Evolutionary conservation across 2,329 filamentous ascomycete genomes (phyloP).

Genomic region (Penicillium psychrosexuale): DNA sequence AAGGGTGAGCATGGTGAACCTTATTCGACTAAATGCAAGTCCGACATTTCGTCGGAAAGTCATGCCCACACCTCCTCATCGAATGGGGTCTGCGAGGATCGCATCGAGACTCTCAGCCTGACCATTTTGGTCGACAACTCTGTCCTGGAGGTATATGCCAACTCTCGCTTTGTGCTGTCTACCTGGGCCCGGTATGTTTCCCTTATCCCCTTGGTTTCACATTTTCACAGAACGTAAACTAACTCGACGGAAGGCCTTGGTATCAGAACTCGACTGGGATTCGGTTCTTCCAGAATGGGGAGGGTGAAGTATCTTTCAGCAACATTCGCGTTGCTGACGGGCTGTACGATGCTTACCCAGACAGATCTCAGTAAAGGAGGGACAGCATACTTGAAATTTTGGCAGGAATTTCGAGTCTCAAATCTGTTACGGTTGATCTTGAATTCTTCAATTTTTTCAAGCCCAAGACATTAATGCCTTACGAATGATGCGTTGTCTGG

Average conservation of each 20-base stretch:
- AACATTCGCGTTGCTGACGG: neutral
- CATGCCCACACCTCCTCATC: neutral
- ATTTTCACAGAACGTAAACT: neutral
- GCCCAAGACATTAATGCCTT: too few species aligned
- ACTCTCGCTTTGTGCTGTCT: neutral
- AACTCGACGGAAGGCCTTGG: neutral
- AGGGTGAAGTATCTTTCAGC: neutral
- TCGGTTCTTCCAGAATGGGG: neutral
- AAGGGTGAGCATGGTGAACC: neutral
- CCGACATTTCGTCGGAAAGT: neutral
- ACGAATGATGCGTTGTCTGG: too few species aligned
- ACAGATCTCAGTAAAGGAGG: neutral
- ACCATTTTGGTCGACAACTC: neutral
- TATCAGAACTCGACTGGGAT: neutral
- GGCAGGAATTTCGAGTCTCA: too few species aligned
- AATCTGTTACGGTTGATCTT: neutral
- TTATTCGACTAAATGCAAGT: neutral
- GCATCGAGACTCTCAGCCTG: neutral
- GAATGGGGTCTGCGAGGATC: neutral
- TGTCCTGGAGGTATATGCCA: neutral
- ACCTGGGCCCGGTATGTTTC: neutral
- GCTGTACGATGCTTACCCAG: neutral
- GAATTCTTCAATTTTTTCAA: too few species aligned
- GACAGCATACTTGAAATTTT: too few species aligned
- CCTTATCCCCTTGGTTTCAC: neutral